Conservation (phyloP, 208 protist species). For the Trypanosoma rangeli region DNA sequence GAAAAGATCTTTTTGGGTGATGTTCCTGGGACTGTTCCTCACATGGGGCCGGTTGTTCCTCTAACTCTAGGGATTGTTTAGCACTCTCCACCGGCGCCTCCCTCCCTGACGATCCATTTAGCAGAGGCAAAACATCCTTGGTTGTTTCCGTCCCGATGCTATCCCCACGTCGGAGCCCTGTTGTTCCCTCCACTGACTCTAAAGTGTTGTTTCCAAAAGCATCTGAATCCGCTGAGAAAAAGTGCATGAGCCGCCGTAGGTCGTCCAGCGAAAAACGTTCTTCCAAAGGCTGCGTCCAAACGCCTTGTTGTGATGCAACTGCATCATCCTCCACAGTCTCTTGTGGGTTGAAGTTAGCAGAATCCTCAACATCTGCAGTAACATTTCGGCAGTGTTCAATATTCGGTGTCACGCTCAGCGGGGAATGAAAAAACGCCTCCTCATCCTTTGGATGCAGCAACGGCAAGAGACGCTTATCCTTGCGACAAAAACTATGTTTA, state of each 20-base stretch:
- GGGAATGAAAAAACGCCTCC: not conserved
- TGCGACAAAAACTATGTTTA: not conserved
- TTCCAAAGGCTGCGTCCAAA: conserved; percentile 30
- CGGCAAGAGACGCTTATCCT: conserved; percentile 6
- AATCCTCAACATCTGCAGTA: not conserved
- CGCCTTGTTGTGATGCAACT: not conserved
- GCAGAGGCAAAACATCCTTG: not conserved
- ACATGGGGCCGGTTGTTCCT: not conserved
- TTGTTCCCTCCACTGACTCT: not conserved
- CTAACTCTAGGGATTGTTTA: not conserved
- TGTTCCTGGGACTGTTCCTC: not conserved
- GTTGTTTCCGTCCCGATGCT: not conserved
- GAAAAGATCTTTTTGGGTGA: not conserved
- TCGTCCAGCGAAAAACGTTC: conserved; percentile 60
- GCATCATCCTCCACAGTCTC: not conserved
- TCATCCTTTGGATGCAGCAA: conserved; percentile 4
- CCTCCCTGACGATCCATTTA: not conserved
- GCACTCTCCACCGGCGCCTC: not conserved
- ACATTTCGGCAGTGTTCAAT: not conserved
- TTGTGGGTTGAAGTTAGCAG: not conserved
- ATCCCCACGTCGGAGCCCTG: not conserved
- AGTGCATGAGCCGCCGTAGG: conserved; percentile 46
- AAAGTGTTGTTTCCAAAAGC: not conserved
- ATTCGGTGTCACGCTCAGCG: not conserved
- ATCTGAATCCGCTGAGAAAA: conserved; percentile 27